These are phyloP conservation scores for Penicillium rolfsii DNA, from an alignment of 2,329 filamentous ascomycete genomes.

Conservation along the genomic window DNA sequence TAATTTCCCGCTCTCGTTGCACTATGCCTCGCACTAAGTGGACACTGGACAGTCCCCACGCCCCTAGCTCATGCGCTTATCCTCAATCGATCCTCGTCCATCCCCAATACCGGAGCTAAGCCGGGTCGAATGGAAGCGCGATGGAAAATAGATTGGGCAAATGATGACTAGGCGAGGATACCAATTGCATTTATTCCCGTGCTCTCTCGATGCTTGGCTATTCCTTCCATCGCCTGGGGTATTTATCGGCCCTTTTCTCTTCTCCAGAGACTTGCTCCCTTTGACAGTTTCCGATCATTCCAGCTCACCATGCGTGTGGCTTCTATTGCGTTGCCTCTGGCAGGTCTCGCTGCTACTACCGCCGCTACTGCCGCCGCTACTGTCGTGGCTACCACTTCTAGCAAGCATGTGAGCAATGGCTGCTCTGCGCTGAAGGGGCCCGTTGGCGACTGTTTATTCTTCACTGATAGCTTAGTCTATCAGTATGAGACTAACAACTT, in stretches of 20 bases:
- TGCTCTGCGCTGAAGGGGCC: slow-evolving; percentile 24
- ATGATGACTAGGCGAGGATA: not conserved
- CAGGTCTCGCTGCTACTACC: slow-evolving; percentile 5
- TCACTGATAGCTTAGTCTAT: slow-evolving; percentile 31
- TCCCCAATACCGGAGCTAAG: slow-evolving; percentile 8
- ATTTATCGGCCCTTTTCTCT: not conserved
- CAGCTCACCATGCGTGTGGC: slow-evolving; percentile 25
- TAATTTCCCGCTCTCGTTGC: slow-evolving; percentile 12
- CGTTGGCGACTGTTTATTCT: slow-evolving; percentile 30
- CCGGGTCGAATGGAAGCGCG: not conserved
- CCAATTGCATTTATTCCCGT: slow-evolving; percentile 4
- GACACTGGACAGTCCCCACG: slow-evolving; percentile 14
- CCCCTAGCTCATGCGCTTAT: slow-evolving; percentile 1
- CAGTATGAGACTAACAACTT: slow-evolving; percentile 37
- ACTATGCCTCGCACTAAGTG: slow-evolving; percentile 15
- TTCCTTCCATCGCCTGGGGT: not conserved
- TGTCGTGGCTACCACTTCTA: slow-evolving; percentile 9
- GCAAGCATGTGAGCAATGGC: slow-evolving; percentile 14
- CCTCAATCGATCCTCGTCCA: slow-evolving; percentile 1
- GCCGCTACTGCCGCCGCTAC: not conserved
- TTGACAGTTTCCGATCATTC: not conserved
- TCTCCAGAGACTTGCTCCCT: not conserved
- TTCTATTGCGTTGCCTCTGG: slow-evolving; percentile 22
- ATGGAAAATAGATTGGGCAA: not conserved
- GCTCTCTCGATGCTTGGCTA: not conserved